Base-by-base conservation (phyloP, 257 asterid genomes). In the Scutellaria baicalensis region DNA sequence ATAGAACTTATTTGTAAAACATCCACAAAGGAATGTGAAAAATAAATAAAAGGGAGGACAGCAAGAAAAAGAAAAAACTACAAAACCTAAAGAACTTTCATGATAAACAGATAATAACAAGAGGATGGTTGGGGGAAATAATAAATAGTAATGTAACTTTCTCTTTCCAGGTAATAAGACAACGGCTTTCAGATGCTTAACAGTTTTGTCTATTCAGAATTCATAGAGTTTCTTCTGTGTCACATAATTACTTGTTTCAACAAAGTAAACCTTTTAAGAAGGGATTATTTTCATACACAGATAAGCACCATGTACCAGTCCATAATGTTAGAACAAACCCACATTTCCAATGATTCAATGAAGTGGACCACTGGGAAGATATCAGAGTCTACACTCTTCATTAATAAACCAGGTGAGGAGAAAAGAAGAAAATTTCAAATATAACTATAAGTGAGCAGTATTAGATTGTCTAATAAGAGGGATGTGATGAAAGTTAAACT, bases 261-360 rank as follows among this genome's bases (percentile, higher is more conserved):
- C n/a, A 23, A 55, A 50, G 64, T 44, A 40, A 27, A 51, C 14
- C 16, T 9, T 61, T 38, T 27, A 43, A 72, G 56, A 66, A 52
- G 23, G 59, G 54, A 38, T 40, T 50, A 66, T 27, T 59, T 50
- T 50, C 23, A 11, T 44, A 21, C 35, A 39, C 33, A 49, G 48
- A 20, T 38, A 70, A 67, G n/a, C 55, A 64, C 66, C n/a, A 73
- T 68, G 17, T 14, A 45, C 18, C 56, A 64, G 38, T 56, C 42
- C 36, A 59, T 52, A 16, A 39, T 31, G 57, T 55, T 13, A 63
- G 69, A 68, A 8, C 6, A 50, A 35, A 43, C 20, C 38, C 39
- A 59, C 3, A 45, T 31, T 14, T 14, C 20, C n/a, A 21, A 68
- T 48, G 16, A 45, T 14, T n/a, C n/a, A 21, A 68, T 48, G 16